phyloP scores from a whole-genome alignment of 306 rosid species.

The Leucaena leucocephala region DNA sequence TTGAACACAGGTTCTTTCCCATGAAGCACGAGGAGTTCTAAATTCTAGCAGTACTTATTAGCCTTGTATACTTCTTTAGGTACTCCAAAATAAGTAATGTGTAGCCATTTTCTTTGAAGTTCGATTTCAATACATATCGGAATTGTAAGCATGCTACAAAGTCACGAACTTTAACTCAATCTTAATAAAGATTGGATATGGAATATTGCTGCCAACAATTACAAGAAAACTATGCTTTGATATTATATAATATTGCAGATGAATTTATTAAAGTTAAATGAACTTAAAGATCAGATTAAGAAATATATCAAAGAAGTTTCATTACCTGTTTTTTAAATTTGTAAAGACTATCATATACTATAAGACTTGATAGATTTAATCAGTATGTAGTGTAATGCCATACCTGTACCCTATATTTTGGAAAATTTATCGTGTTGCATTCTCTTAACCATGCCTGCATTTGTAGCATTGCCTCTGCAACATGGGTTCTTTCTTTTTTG shows the following conservation, averaged over 20 bases:
- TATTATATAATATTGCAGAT: background rate
- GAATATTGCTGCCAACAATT: background rate
- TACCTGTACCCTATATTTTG: background rate
- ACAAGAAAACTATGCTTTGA: background rate
- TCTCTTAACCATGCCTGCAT: background rate
- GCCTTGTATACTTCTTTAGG: background rate
- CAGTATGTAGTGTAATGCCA: background rate
- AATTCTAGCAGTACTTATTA: background rate
- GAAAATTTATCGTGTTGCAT: too few relatives aligned
- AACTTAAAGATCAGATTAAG: background rate
- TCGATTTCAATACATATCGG: background rate
- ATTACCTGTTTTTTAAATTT: too few relatives aligned
- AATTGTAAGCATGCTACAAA: background rate
- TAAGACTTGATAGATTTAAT: too few relatives aligned
- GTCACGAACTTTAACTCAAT: background rate
- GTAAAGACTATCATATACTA: background rate
- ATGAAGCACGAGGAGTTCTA: background rate
- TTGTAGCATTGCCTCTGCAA: too few relatives aligned
- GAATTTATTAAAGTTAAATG: background rate
- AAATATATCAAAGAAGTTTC: too few relatives aligned
- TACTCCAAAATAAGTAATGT: background rate
- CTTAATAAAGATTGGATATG: background rate
- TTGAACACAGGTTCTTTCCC: background rate
- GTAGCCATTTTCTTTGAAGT: background rate
- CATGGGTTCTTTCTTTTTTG: background rate